These are phyloP conservation scores for Casuarina cunninghamiana DNA, from an alignment of 306 rosid species.

Conservation along the genomic window DNA sequence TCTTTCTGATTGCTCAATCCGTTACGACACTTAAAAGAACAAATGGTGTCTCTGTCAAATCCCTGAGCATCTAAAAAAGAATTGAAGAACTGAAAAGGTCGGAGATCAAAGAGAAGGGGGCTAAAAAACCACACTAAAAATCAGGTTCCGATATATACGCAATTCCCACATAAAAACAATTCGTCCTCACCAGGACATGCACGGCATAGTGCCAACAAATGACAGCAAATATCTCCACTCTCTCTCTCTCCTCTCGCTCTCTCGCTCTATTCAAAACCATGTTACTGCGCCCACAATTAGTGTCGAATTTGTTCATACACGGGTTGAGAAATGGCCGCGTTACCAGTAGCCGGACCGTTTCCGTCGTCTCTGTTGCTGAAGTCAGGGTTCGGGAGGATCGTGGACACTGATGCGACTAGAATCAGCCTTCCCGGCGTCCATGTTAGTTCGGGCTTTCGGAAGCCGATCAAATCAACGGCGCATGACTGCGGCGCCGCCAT, in stretches of 20 bases:
- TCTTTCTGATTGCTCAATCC: too few relatives aligned
- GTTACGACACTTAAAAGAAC: too few relatives aligned
- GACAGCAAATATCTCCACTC: neutral
- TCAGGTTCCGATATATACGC: too few relatives aligned
- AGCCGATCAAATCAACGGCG: slow-evolving; percentile 45
- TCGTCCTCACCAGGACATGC: too few relatives aligned
- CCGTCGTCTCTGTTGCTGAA: slow-evolving; percentile 16
- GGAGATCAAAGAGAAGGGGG: too few relatives aligned
- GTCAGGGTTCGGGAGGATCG: slow-evolving; percentile 36
- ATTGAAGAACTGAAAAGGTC: too few relatives aligned
- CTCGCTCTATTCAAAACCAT: neutral
- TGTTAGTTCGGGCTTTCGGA: slow-evolving; percentile 33
- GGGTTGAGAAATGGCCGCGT: slow-evolving; percentile 35
- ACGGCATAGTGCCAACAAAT: neutral
- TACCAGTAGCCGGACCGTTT: slow-evolving; percentile 18
- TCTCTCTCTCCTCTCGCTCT: neutral
- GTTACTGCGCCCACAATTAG: neutral
- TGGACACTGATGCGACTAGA: slow-evolving; percentile 43
- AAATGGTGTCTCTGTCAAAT: too few relatives aligned
- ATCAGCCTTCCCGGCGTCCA: slow-evolving; percentile 15
- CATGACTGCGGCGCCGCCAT: slow-evolving; percentile 24
- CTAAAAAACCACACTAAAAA: too few relatives aligned
- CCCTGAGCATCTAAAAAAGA: too few relatives aligned
- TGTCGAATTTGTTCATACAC: neutral
- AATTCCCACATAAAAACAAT: too few relatives aligned